phyloP scores from a whole-genome alignment of 2,329 filamentous ascomycete species.

The Pyrenophora tritici-repentis region DNA sequence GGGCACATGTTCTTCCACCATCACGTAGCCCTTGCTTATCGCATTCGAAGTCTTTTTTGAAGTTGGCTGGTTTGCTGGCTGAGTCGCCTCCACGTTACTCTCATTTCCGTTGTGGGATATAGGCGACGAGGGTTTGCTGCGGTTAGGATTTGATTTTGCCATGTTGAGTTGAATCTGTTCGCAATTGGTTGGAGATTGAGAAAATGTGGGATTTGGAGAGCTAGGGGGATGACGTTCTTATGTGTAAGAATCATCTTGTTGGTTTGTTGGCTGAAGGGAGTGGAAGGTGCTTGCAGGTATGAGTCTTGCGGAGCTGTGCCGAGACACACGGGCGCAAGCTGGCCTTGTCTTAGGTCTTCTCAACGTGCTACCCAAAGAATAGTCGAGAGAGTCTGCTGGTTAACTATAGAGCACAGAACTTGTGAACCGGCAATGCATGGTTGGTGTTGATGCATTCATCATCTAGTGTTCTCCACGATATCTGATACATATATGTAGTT shows the following conservation, averaged over 20 bases:
- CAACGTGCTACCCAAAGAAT: background rate
- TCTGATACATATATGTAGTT: constrained; percentile 4
- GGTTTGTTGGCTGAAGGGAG: background rate
- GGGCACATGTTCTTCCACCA: background rate
- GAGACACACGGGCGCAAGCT: background rate
- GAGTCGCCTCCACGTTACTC: background rate
- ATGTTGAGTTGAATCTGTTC: background rate
- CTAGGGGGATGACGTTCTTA: background rate
- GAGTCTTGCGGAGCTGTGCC: constrained; percentile 2
- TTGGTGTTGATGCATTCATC: background rate
- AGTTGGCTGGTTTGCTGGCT: background rate
- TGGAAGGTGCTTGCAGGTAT: constrained; percentile 1
- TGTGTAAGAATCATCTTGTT: background rate
- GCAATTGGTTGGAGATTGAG: background rate
- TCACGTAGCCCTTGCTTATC: background rate
- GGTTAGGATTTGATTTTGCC: background rate
- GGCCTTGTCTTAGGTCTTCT: background rate
- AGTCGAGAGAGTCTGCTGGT: background rate
- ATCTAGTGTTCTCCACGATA: background rate
- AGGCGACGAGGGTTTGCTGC: background rate
- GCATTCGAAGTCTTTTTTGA: background rate
- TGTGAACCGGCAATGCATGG: background rate
- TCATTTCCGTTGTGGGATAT: background rate
- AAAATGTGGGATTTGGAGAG: background rate
- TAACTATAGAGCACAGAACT: background rate